Evolutionary conservation across 352 stramenopile species (phyloP), one percentile per base, ranked within the genome.

Genomic region (Phytophthora macrochlamydospora): DNA sequence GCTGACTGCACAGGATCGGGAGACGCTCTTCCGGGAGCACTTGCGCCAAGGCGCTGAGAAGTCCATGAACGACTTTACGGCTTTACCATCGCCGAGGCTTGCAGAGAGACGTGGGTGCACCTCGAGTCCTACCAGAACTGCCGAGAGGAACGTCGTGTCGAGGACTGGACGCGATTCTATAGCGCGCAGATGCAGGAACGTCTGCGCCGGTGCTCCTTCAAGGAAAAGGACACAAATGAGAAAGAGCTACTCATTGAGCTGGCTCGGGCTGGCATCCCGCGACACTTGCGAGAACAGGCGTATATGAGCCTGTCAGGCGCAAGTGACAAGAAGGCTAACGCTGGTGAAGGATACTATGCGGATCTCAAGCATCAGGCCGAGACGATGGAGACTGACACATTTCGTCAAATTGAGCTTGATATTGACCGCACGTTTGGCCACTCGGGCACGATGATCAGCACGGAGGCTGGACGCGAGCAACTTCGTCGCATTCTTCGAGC

Each of bases 371-470:
- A 75, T 35, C 64, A 86, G 66, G 68, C 75, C 0, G 68, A 81
- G 28, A 56, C 59, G 14, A 51, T 65, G 37, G 86, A 94, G n/a
- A 83, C 81, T 6, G 54, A 76, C 6, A 64, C 83, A 11, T 94
- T 94, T 48, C 78, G 83, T 2, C 89, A 96, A 57, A 96, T 96
- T 62, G 87, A 96, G 30, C 71, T 96, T 18, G 89, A 96, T 58
- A 93, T 94, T 65, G 83, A 93, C 62, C 83, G 89, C 12, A 96
- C 89, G 12, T 96, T 96, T 70, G 85, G 87, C 2, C 79, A 92
- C 51, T 92, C 85, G 0, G 71, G 71, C 28, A 92, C 85, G 6
- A 85, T 79, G 8, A 82, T 93, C 44, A 81, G 75, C 50, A 88
- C 83, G 5, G 70, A 86, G 7, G 62, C 71, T 43, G 86, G 85